phyloP scores from a whole-genome alignment of 306 rosid genomes.

The Cucurbita pepo region DNA sequence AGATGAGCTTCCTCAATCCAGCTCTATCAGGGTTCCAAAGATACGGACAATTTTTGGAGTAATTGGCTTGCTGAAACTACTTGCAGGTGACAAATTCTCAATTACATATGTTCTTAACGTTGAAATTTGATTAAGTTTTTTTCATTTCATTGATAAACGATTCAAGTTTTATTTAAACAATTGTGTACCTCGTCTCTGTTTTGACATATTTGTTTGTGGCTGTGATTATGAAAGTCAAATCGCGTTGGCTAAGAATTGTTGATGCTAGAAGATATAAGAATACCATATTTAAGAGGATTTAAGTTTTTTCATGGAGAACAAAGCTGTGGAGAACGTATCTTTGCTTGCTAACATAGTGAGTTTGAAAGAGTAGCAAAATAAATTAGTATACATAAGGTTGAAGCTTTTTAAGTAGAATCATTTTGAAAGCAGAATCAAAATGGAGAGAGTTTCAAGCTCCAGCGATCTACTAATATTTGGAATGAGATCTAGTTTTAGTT shows the following conservation, averaged over 20 bases:
- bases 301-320: background rate
- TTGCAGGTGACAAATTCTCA: conserved; percentile 47
- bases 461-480: background rate
- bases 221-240: background rate
- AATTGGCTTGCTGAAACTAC: conserved; percentile 71
- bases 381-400: background rate
- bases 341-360: background rate
- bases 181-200: background rate
- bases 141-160: background rate
- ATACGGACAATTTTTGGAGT: conserved; percentile 63
- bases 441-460: background rate
- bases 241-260: background rate
- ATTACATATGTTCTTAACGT: background rate
- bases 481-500: background rate
- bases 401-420: background rate
- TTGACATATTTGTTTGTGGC: background rate
- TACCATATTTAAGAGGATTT: background rate
- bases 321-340: background rate
- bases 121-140: background rate
- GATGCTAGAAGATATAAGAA: background rate
- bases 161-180: background rate
- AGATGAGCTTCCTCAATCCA: conserved; percentile 74
- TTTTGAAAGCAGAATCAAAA: background rate
- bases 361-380: background rate
- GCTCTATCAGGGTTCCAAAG: conserved; percentile 60